Base-by-base conservation (phyloP, 345 rosid species). In the Bruguiera sexangula region DNA sequence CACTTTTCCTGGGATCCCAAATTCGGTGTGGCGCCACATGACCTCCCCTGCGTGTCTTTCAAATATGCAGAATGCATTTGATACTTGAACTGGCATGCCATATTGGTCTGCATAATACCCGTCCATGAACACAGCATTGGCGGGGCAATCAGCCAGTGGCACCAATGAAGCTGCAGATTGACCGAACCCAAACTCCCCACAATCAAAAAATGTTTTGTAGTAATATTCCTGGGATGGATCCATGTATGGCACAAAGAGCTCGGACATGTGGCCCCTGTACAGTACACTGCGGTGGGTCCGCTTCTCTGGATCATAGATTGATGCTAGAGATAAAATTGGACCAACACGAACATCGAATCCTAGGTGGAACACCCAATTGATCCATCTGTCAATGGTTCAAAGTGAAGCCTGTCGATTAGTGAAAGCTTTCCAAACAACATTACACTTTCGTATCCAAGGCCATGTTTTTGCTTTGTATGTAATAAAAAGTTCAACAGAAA, bases 351-450 rank as follows among this genome's bases (percentile, higher is more conserved):
- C 84, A 30, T 87, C 88, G 27, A 82, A 85, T 15, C 75, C 80
- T 4, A 87, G n/a, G 63, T 84, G 88, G 50, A 87, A 85, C 16
- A 46, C 79, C 87, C 89, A 85, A 3, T 87, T 85, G 21, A 83
- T 75, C 89, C 88, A 85, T 22, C 89, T 87, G 53, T 1, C 39
- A 18, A 13, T 11, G 4, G 50, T 43, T 43, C 50, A 43, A 43
- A 43, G 15, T 43, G 50, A 43, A 13, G 50, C 50, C 3, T 43
- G 4, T 43, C 37, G 9, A 34, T 34, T 34, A 34, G 37, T 8
- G 9, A 43, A 13, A 43, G 16, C 50, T 43, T 43, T 13, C 11
- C 50, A 13, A 43, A 43, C 50, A 43, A 43, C 50, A 43, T 43
- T 43, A 43, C 19, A 43, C 16, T 43, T 43, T 15, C 1, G 50